Base-by-base conservation (phyloP, 805 yeast genomes). In the Candida golubevii region DNA sequence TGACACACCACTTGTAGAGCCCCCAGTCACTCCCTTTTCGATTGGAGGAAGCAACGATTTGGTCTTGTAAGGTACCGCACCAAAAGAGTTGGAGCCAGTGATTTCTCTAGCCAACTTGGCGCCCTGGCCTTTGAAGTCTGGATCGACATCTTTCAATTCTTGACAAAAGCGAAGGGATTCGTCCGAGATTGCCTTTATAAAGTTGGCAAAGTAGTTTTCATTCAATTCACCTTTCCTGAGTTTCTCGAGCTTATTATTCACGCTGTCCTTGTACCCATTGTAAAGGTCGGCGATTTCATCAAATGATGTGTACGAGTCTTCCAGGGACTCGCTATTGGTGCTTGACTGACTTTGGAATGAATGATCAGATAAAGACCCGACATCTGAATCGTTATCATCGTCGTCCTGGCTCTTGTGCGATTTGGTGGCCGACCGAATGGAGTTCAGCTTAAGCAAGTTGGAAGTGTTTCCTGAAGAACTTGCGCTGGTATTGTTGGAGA, bases 51-150 rank as follows among this genome's bases (percentile, higher is more conserved):
- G 54, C 42, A 71, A 46, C 6, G 74, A 69, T 50, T 69, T 71
- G n/a, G 75, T 69, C 42, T 68, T 68, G 53, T 61, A 67, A 2
- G 74, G 72, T 12, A 63, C 61, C 9, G 58, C 51, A 0, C 74
- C 75, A 51, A 69, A 69, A 5, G 59, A 53, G 39, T 59, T 69
- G 3, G 74, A 67, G 3, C 76, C 76, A 1, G 76, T 71, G 29
- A 71, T 66, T 10, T 60, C 65, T 10, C 69, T 51, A 0, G 75
- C 75, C 45, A 71, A 56, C 47, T 64, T 62, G 13, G 76, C 71
- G 6, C 75, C 75, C 38, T 63, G 55, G 4, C 75, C 73, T 27
- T 55, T 54, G 49, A 65, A 66, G 48, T 65, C 69, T 2, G 76
- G 75, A 47, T 66, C 62, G 6, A 71, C 60, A 7, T 51, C 57